Evolutionary conservation across 192 early-diverging fungal species (phyloP), one percentile per base, ranked within the genome.

Genomic region (Mortierella hygrophila): DNA sequence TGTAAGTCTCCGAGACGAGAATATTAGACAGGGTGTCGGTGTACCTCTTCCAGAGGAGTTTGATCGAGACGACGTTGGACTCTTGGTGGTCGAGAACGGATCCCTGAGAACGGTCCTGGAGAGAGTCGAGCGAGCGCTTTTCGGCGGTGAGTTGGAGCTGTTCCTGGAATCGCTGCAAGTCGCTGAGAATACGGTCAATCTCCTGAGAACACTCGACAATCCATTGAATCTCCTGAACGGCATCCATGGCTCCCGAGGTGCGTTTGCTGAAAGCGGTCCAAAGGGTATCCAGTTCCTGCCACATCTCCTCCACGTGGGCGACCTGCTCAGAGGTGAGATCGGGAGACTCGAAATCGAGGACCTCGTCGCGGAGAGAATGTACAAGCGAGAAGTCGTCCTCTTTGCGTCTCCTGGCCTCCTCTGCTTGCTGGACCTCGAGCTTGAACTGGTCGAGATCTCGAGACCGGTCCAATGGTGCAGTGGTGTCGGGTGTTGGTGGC

Each of bases 201-300:
- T 86, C 84, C 23, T 86, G 84, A 1, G 79, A 68, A 38, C 84
- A 86, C 29, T 81, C 70, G n/a, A 86, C 70, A 38, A 86, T 78
- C 84, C 84, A 86, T n/a, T 80, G 46, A 44, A 86, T 47, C 52
- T 86, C 84, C 72, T 86, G 84, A 23, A 81, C 26, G 16, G 70
- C 47, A 44, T 69, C 55, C 37, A 74, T 86, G 46, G 84, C 79
- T 46, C 72, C 55, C 0, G 79, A n/a, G 4, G 57, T 54, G 38
- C 70, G 77, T 68, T 86, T 65, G 55, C 60, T 52, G 35, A 81
- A 52, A 15, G 57, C 42, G 13, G 35, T 78, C 79, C 79, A 81
- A 8, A 8, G 35, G 10, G 84, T 37, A 46, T 86, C 84, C 6
- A 86, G 57, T 2, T 74, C 76, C 57, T 46, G 69, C 84, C 84